Evolutionary conservation across 257 asterid species (phyloP).

Genomic region (Solanum gracilifrons): DNA sequence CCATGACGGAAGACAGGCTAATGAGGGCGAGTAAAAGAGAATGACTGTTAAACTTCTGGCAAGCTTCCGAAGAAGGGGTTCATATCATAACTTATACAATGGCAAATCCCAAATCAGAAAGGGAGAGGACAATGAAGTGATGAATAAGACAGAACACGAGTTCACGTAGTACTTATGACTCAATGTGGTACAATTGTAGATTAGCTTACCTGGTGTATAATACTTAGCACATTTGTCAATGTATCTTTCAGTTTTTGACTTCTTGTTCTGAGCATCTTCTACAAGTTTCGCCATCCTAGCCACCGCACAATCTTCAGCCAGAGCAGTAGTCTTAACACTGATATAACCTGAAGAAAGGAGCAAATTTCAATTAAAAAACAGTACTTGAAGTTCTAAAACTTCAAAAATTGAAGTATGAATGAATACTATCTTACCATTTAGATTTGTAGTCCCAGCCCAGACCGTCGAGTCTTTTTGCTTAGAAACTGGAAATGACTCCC

Average conservation of each 20-base stretch:
- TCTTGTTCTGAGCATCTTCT: constrained; percentile 80
- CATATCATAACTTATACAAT: no score
- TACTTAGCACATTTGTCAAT: constrained; percentile 79
- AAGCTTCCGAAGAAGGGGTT: no score
- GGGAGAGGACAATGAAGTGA: neutral
- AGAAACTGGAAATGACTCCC: constrained; percentile 80
- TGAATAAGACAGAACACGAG: neutral
- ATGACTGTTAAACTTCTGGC: neutral
- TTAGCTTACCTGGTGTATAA: constrained; percentile 73
- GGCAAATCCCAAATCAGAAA: no score
- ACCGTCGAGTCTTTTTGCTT: constrained; percentile 62
- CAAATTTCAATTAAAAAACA: neutral
- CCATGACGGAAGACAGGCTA: neutral
- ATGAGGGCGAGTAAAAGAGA: neutral
- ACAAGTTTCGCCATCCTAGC: constrained; percentile 82
- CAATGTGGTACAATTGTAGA: no score
- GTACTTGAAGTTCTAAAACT: neutral
- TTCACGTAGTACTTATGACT: neutral
- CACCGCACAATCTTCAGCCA: constrained; percentile 72
- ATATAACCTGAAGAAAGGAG: constrained; percentile 41
- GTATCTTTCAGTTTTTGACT: constrained; percentile 57
- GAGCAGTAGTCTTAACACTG: constrained; percentile 42
- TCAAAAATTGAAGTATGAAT: neutral
- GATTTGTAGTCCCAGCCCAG: constrained; percentile 83
- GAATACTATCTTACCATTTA: constrained; percentile 41